Evolutionary conservation across 2,329 filamentous ascomycete species (phyloP).

Genomic region (Penicillium sp.): DNA sequence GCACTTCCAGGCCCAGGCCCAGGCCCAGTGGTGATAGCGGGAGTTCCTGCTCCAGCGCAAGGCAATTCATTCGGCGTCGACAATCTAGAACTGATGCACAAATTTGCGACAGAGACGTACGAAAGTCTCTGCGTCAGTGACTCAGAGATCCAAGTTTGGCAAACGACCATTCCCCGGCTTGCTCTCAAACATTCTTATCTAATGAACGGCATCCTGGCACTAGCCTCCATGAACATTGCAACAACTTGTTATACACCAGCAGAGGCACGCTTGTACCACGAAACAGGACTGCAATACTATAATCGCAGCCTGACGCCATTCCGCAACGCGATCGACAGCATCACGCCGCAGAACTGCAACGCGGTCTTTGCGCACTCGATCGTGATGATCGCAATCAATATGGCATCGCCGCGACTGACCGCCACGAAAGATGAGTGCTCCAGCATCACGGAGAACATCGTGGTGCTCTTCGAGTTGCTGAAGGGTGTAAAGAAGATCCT

Average conservation of each 20-base stretch:
- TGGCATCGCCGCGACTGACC: conserved; percentile 27
- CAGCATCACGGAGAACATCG: conserved; percentile 27
- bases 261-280: conserved; percentile 22
- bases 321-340: conserved; percentile 26
- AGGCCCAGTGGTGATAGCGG: background rate
- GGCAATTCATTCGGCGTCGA: conserved; percentile 15
- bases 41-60: background rate
- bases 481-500: conserved; percentile 32
- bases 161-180: conserved; percentile 34
- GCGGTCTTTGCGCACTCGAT: conserved; percentile 31
- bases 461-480: conserved; percentile 29
- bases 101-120: conserved; percentile 49
- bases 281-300: conserved; percentile 30
- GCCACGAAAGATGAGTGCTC: conserved; percentile 8
- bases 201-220: conserved; percentile 38
- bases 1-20: background rate
- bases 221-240: conserved; percentile 39
- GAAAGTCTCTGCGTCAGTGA: conserved; percentile 35
- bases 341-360: conserved; percentile 30
- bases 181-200: conserved; percentile 37
- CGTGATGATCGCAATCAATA: conserved; percentile 28
- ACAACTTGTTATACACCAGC: conserved; percentile 18
- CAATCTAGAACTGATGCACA: conserved; percentile 52
- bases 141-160: conserved; percentile 32
- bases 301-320: conserved; percentile 28